Evolutionary conservation across 2,329 filamentous ascomycete genomes (phyloP).

Genomic region (Ascochyta rabiei): DNA sequence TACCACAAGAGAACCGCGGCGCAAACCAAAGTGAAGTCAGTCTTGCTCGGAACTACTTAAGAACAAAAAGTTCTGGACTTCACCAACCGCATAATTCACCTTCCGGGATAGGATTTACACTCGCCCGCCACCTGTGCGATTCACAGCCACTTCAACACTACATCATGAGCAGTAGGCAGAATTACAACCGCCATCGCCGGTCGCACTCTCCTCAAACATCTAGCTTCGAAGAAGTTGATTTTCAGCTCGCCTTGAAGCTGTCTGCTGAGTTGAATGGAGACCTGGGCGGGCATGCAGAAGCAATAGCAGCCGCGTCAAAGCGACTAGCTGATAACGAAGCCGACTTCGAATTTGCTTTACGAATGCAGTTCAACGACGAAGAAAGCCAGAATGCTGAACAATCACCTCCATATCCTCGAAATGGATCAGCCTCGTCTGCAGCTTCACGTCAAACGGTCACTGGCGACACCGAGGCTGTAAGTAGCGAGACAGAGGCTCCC

Average conservation of each 20-base stretch:
- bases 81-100: neutral
- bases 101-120: neutral
- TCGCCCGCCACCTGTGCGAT: neutral
- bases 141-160: neutral
- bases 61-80: neutral
- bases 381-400: neutral
- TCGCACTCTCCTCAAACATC: neutral
- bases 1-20: neutral
- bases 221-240: neutral
- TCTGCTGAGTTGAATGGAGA: conserved; percentile 16
- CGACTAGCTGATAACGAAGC: conserved; percentile 1
- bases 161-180: neutral
- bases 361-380: neutral
- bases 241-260: conserved; percentile 5
- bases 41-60: neutral
- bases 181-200: neutral
- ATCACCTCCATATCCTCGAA: neutral
- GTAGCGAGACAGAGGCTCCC: conserved; percentile 2
- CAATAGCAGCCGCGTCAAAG: conserved; percentile 1
- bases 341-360: conserved; percentile 6
- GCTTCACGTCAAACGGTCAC: neutral
- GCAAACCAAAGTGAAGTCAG: conserved; percentile 7
- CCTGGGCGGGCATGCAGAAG: neutral
- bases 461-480: neutral
- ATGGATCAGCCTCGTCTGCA: neutral